Evolutionary conservation across 768 basidiomycete species (phyloP).

Genomic region (Rhizopogon vinicolor): DNA sequence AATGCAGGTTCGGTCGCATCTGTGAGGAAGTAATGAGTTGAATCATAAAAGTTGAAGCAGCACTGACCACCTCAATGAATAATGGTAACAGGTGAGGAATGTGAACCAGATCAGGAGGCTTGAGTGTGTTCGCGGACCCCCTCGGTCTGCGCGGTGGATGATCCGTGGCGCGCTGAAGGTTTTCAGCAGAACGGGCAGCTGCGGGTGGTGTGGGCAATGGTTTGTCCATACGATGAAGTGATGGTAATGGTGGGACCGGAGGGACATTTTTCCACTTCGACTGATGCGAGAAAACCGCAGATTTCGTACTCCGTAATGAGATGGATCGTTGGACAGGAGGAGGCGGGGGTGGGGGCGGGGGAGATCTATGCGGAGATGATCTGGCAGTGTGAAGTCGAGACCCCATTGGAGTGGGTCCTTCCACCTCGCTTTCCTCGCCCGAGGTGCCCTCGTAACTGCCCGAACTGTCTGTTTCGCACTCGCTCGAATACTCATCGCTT

Average conservation of each 20-base stretch:
- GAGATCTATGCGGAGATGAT: neutral
- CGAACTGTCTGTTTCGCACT: conserved; percentile 24
- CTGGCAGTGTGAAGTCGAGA: neutral
- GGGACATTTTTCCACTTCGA: conserved; percentile 26
- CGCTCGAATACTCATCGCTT: conserved; percentile 34
- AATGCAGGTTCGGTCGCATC: conserved; percentile 31
- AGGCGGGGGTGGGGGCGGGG: neutral
- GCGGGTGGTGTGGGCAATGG: conserved; percentile 34
- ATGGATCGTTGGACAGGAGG: conserved; percentile 26
- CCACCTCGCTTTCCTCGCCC: conserved; percentile 9
- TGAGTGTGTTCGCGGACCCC: conserved; percentile 39
- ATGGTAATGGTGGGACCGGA: conserved; percentile 37
- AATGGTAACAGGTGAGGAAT: conserved; percentile 83
- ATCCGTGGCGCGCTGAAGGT: conserved; percentile 12
- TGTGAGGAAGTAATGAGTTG: conserved; percentile 10
- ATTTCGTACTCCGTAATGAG: conserved; percentile 44
- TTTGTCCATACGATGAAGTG: conserved; percentile 30
- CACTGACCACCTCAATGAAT: conserved; percentile 86
- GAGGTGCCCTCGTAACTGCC: conserved; percentile 8
- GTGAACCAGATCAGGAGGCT: conserved; percentile 72
- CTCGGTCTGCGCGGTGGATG: conserved; percentile 35
- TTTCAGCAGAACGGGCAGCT: conserved; percentile 6
- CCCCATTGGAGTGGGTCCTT: neutral
- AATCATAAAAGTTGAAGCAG: neutral
- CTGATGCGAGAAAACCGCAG: conserved; percentile 31